A percentile compares a stretch with the other conserved stretches of the same genome.
Evolutionary conservation across 23 red algal species (phyloP).

Genomic region (Gracilaria gracilis): DNA sequence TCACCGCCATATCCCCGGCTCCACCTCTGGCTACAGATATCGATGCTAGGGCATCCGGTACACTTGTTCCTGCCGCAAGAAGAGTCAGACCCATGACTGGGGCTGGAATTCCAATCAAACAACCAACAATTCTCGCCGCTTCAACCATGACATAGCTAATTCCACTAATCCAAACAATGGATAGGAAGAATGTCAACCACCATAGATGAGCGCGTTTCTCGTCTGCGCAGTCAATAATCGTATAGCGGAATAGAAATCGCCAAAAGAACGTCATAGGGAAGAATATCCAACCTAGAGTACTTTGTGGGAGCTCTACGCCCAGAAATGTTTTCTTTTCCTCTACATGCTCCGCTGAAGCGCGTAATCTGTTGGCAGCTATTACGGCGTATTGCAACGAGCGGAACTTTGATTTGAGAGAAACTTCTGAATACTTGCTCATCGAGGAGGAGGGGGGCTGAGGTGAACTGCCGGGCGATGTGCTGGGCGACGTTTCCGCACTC

Average conservation of each 20-base stretch:
- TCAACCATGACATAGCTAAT: slow-evolving; percentile 82
- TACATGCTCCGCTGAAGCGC: slow-evolving; percentile 6
- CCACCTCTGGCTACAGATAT: slow-evolving; percentile 68
- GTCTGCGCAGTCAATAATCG: slow-evolving; percentile 62
- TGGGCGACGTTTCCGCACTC: slow-evolving; percentile 22
- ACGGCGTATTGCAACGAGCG: slow-evolving; percentile 55
- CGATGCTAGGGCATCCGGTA: slow-evolving; percentile 79
- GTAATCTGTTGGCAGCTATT: slow-evolving; percentile 56
- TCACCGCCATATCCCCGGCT: slow-evolving; percentile 75
- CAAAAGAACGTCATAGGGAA: slow-evolving; percentile 68
- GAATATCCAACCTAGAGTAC: slow-evolving; percentile 44
- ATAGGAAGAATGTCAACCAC: slow-evolving; percentile 61
- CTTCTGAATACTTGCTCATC: slow-evolving; percentile 16
- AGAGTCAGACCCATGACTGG: slow-evolving; percentile 74
- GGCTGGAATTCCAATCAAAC: slow-evolving; percentile 74
- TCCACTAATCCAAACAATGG: slow-evolving; percentile 71
- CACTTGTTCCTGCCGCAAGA: slow-evolving; percentile 76
- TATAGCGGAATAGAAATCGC: slow-evolving; percentile 55
- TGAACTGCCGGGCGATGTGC: background rate
- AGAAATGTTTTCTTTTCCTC: slow-evolving; percentile 31
- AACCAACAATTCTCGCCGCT: slow-evolving; percentile 67
- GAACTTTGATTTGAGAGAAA: slow-evolving; percentile 54
- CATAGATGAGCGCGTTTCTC: slow-evolving; percentile 58
- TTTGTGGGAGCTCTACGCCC: slow-evolving; percentile 45
- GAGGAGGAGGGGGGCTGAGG: background rate